Evolutionary conservation across 1,284 basidiomycete species (phyloP), one percentile per base, ranked within the genome.

Genomic region (Leccinum variabile): DNA sequence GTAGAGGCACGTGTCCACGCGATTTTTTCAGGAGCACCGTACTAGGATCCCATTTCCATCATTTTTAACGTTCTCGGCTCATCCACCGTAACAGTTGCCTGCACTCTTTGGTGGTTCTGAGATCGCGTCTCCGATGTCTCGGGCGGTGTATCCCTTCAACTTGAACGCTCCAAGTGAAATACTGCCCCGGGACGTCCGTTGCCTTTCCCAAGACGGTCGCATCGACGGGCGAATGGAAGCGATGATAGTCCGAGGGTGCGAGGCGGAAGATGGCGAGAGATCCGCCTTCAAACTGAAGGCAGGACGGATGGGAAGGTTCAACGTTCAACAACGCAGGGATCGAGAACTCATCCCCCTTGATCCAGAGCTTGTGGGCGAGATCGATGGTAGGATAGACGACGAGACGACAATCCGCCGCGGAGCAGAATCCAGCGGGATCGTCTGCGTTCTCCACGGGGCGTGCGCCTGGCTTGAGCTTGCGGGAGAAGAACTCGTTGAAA

Each of bases 401-500:
- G 60, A 94, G 75, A 9, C 91, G 79, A 67, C 86, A 92, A 69
- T 95, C 93, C 0, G 92, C 91, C 1, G 86, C 85, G 33, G 84
- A 87, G 69, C 86, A 85, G 58, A 94, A 73, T 18, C 81, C 78
- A 3, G 69, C 67, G 0, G 82, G 78, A 66, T 92, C 83, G 3
- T 82, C 79, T 0, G 80, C 82, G 13, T 86, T 78, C 54, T 87
- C 81, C 10, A 92, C 81, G 0, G 89, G 90, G 5, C 93, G 82
- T 7, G 87, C 89, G 9, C 77, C 84, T 0, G 84, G 77, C 63
- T 83, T 84, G 52, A 95, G 80, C 67, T 86, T 84, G 53, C 92
- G 65, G 49, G 67, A 86, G 79, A 95, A 95, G 78, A 95, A 95
- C 28, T 91, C 82, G 75, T 95, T 95, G 80, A 95, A 94, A 13